A percentile compares a stretch with the other conserved stretches of the same genome.
Conservation (phyloP, 1,139 yeast species). For the Spathaspora sp. region DNA sequence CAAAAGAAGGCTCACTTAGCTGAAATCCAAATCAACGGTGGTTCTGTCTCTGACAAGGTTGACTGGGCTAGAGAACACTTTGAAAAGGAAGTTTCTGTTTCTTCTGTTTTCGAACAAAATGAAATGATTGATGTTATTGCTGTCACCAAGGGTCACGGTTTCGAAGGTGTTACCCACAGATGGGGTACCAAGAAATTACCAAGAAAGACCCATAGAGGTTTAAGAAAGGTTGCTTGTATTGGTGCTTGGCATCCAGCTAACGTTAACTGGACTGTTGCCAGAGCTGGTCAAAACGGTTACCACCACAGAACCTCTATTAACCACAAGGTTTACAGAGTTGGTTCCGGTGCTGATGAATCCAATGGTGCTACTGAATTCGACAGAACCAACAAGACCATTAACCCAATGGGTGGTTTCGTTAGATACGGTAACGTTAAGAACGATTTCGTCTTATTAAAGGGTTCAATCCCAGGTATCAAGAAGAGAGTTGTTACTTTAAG, state of each 20-base stretch:
- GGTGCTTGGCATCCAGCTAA: constrained; percentile 99
- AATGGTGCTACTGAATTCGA: constrained; percentile 97
- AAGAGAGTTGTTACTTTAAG: constrained; percentile 99
- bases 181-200: constrained; percentile 99
- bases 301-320: constrained; percentile 99
- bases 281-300: constrained; percentile 99
- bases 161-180: constrained; percentile 99
- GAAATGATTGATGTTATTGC: constrained; percentile 98
- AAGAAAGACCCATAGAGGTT: constrained; percentile 99
- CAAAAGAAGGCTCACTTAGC: constrained; percentile 99
- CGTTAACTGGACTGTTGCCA: constrained; percentile 99
- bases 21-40: constrained; percentile 99
- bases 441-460: constrained; percentile 97
- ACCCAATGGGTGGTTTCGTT: constrained; percentile 99
- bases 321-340: constrained; percentile 99
- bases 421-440: constrained; percentile 98
- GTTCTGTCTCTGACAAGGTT: constrained; percentile 95
- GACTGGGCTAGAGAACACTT: constrained; percentile 99
- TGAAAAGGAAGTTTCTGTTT: constrained; percentile 96
- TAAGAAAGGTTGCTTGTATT: constrained; percentile 99
- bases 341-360: constrained; percentile 92
- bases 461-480: constrained; percentile 99
- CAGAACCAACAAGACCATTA: constrained; percentile 99
- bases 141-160: constrained; percentile 99
- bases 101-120: constrained; percentile 96